Conservation (phyloP, 352 stramenopile species). For the Chrysophaeum taylorii region DNA sequence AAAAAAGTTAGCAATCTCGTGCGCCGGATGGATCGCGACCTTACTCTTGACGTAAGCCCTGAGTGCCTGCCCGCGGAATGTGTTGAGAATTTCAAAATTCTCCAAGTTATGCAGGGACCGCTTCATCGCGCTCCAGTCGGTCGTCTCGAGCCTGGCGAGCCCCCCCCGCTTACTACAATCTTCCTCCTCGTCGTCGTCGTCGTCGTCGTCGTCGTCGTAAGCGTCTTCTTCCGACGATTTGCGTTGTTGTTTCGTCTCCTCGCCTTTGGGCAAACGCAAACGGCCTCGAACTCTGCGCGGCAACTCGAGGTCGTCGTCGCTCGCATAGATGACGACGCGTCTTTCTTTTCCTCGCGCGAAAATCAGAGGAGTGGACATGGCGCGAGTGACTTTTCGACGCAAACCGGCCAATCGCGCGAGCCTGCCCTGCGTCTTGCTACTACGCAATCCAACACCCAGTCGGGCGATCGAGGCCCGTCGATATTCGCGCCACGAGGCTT, state of each 20-base stretch:
- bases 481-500: background rate
- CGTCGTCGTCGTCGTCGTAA: background rate
- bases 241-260: background rate
- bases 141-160: background rate
- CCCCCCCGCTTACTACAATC: no score
- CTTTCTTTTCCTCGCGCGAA: background rate
- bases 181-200: background rate
- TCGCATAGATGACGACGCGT: background rate
- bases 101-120: background rate
- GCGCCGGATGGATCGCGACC: background rate
- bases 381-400: no score
- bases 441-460: background rate
- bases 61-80: background rate
- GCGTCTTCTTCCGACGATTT: background rate
- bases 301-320: background rate
- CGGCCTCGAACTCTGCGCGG: background rate
- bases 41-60: background rate
- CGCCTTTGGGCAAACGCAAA: background rate
- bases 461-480: background rate
- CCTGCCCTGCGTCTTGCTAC: background rate
- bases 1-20: background rate
- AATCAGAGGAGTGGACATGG: no score
- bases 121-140: background rate
- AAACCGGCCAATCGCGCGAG: no score
- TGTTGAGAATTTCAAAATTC: background rate